Conservation (phyloP, 2,329 filamentous ascomycete species). For the Fusarium udum region DNA sequence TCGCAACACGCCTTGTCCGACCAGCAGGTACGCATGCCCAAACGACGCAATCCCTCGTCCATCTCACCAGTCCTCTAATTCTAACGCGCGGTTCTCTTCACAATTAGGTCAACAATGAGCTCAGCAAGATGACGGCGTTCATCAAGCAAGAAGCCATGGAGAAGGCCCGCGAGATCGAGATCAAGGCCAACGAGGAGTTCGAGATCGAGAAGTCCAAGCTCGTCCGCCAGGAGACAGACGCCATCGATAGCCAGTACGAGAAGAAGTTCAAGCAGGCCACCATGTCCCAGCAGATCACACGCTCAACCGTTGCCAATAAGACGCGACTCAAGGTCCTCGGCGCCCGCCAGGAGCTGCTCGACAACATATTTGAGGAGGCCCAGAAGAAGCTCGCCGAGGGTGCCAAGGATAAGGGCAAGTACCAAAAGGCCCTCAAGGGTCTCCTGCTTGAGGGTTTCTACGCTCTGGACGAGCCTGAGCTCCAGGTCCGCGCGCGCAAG, state of each 20-base stretch:
- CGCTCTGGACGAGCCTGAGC: slow-evolving; percentile 81
- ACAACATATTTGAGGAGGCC: slow-evolving; percentile 86
- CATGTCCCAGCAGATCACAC: slow-evolving; percentile 99
- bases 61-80: slow-evolving; percentile 12
- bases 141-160: slow-evolving; percentile 98
- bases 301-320: slow-evolving; percentile 96
- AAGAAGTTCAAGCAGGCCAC: slow-evolving; percentile 99
- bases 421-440: slow-evolving; percentile 79
- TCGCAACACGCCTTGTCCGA: slow-evolving; percentile 97
- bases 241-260: slow-evolving; percentile 93
- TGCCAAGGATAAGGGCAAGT: slow-evolving; percentile 76
- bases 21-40: slow-evolving; percentile 77
- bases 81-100: slow-evolving; percentile 20
- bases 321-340: slow-evolving; percentile 88
- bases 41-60: slow-evolving; percentile 29
- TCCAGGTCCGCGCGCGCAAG: slow-evolving; percentile 80
- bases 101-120: slow-evolving; percentile 88
- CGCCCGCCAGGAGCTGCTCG: slow-evolving; percentile 89
- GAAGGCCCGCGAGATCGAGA: slow-evolving; percentile 95
- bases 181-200: slow-evolving; percentile 99
- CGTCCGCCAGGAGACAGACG: slow-evolving; percentile 90
- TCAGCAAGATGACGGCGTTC: slow-evolving; percentile 99
- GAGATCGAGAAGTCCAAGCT: slow-evolving; percentile 99
- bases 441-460: slow-evolving; percentile 91
- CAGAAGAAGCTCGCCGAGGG: slow-evolving; percentile 73